Conservation (phyloP, 2,329 filamentous ascomycete genomes). For the Fusarium mangiferae region DNA sequence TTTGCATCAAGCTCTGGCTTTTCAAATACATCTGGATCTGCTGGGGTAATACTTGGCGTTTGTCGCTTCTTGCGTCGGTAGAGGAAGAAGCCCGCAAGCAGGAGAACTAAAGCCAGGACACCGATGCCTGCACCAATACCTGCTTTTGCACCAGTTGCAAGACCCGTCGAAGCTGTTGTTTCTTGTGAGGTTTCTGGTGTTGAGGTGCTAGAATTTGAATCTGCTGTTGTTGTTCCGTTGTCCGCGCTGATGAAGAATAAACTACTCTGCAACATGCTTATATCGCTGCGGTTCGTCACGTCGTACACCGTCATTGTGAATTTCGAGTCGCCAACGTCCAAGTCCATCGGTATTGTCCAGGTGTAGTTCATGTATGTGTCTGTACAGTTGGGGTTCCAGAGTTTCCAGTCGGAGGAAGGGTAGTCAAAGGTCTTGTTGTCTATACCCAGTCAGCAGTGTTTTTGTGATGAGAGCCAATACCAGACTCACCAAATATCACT, state of each 20-base stretch:
- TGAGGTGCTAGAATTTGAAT: background rate
- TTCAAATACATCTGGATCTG: background rate
- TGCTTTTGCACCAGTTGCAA: background rate
- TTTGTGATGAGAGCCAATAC: background rate
- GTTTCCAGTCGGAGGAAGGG: background rate
- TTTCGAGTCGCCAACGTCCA: background rate
- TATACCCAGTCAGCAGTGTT: background rate
- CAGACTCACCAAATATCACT: background rate
- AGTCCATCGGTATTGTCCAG: background rate
- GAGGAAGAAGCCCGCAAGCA: background rate
- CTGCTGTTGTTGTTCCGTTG: background rate
- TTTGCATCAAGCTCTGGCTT: background rate
- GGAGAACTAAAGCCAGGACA: background rate
- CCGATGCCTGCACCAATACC: constrained; percentile 1
- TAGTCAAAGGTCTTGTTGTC: constrained; percentile 1
- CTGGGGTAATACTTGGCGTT: background rate
- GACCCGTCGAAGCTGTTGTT: background rate
- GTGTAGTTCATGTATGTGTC: background rate
- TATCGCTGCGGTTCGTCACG: background rate
- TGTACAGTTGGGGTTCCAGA: background rate
- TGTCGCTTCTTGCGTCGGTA: background rate
- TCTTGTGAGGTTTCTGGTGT: background rate
- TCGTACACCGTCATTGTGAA: background rate
- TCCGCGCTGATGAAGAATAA: background rate
- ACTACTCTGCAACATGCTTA: background rate